Percentiles rank a stretch among this genome's conserved stretches.
Evolutionary conservation across 495 filamentous ascomycete species (phyloP).

Genomic region (Penicillium desertorum): DNA sequence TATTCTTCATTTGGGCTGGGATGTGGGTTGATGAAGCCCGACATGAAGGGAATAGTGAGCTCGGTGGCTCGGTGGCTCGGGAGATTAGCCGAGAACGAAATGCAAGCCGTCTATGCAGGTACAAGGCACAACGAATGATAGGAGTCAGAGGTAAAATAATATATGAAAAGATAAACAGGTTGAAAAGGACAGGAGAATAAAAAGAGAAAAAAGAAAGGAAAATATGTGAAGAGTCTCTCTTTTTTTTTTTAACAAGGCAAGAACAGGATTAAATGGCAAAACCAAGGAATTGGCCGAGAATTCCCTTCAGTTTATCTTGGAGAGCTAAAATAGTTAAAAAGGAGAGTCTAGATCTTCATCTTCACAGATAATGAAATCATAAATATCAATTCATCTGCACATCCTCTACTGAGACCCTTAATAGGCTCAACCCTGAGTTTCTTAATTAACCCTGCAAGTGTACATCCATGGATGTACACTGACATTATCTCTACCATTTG

Average conservation of each 20-base stretch:
- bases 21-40: slow-evolving; percentile 24
- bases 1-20: slow-evolving; percentile 31
- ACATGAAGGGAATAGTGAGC: slow-evolving; percentile 21
- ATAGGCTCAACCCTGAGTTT: background rate
- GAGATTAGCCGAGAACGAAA: background rate
- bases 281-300: background rate
- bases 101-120: slow-evolving; percentile 9
- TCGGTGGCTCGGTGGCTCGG: slow-evolving; percentile 1
- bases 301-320: background rate
- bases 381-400: too few relatives aligned
- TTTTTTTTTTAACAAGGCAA: background rate
- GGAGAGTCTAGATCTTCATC: slow-evolving; percentile 7
- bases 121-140: background rate
- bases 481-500: background rate
- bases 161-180: background rate
- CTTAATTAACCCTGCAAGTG: background rate
- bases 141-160: background rate
- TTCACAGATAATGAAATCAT: slow-evolving; percentile 5
- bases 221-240: background rate
- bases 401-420: background rate
- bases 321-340: background rate
- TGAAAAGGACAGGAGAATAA: background rate
- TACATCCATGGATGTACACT: background rate
- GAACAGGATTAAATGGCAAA: background rate
- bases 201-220: background rate